Conservation (phyloP, 1,284 basidiomycete genomes). For the Phaffia rhodozyma region DNA sequence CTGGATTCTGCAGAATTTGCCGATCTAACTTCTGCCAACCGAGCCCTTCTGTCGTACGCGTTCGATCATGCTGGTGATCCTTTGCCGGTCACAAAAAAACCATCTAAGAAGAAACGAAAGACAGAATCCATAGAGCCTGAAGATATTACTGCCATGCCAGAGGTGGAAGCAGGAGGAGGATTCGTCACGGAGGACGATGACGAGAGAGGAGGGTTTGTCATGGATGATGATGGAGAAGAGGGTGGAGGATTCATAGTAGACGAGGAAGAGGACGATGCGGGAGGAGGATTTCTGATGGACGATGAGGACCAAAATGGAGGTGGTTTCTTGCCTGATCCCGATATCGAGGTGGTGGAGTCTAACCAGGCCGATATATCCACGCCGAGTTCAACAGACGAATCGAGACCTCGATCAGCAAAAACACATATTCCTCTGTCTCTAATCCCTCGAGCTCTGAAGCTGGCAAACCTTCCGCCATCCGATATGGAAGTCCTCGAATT, state of each 20-base stretch:
- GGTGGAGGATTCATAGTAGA: conserved; percentile 20
- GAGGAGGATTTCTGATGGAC: conserved; percentile 24
- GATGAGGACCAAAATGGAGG: conserved; percentile 15
- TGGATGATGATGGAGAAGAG: conserved; percentile 20
- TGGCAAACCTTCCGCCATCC: not conserved
- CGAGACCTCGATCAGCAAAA: not conserved
- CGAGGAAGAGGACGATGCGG: conserved; percentile 21
- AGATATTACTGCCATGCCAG: conserved; percentile 13
- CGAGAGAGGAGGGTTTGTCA: conserved; percentile 20
- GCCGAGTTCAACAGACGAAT: too few species aligned
- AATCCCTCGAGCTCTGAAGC: conserved; percentile 6
- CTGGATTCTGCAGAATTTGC: too few species aligned
- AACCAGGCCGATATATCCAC: too few species aligned
- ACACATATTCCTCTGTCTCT: conserved; percentile 18
- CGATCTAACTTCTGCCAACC: too few species aligned
- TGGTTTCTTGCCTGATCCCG: not conserved
- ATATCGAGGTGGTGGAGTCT: conserved; percentile 8
- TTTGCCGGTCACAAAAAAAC: too few species aligned
- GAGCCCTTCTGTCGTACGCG: too few species aligned
- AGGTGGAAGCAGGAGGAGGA: conserved; percentile 20
- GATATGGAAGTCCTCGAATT: conserved; percentile 12
- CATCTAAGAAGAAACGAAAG: too few species aligned
- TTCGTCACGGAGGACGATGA: conserved; percentile 21
- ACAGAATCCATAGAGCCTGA: not conserved
- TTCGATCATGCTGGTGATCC: too few species aligned